phyloP scores from a whole-genome alignment of 2,329 filamentous ascomycete genomes.

The Pseudogymnoascus sp. region DNA sequence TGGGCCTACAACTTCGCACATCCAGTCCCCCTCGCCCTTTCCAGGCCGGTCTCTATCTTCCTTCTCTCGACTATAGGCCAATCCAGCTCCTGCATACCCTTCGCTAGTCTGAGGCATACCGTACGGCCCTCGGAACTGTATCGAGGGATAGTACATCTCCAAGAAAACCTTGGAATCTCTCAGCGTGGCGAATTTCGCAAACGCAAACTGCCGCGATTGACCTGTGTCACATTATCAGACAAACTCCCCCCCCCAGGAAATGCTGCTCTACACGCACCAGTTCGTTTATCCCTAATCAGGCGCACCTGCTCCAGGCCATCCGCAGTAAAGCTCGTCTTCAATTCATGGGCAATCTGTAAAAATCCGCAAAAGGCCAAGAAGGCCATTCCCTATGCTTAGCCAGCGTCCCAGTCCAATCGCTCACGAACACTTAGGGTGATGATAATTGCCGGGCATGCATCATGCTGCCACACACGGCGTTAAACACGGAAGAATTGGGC shows the following conservation, averaged over 20 bases:
- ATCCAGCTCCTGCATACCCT: constrained; percentile 34
- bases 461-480: neutral
- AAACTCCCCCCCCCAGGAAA: neutral
- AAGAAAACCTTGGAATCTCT: constrained; percentile 47
- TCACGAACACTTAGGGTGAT: constrained; percentile 32
- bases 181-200: constrained; percentile 47
- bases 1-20: constrained; percentile 43
- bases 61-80: constrained; percentile 48
- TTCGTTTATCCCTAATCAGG: constrained; percentile 52
- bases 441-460: constrained; percentile 16
- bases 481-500: constrained; percentile 18
- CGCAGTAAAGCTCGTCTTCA: constrained; percentile 45
- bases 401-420: constrained; percentile 29
- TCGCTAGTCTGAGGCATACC: constrained; percentile 36
- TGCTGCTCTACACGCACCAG: constrained; percentile 37
- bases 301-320: constrained; percentile 50
- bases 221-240: constrained; percentile 32
- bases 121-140: constrained; percentile 43
- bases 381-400: constrained; percentile 33
- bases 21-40: constrained; percentile 50
- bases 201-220: constrained; percentile 49
- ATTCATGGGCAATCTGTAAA: constrained; percentile 50
- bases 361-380: constrained; percentile 27
- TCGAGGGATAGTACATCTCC: constrained; percentile 43
- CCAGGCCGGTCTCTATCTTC: constrained; percentile 42